Evolutionary conservation across 2,329 filamentous ascomycete species (phyloP), one percentile per base, ranked within the genome.

Genomic region (Aspergillus sp.): DNA sequence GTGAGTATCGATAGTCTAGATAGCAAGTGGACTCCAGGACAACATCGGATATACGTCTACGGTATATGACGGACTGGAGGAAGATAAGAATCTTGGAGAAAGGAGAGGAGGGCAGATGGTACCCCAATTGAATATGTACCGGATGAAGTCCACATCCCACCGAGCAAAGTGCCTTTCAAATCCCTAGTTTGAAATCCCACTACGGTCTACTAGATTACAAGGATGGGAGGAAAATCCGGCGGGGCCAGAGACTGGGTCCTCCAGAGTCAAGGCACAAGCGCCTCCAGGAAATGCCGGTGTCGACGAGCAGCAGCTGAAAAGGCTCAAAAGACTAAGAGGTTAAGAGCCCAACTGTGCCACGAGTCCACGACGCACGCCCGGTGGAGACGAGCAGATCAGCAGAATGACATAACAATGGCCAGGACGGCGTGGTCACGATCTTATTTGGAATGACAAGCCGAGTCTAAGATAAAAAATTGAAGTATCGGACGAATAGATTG

Each of bases 21-120:
- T 36, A 14, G 32, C 1, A 36, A 36, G 32, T 36, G 7, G 42
- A 18, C 45, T 47, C 45, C 45, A 47, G 45, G 16, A 14, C 9
- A 47, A 47, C 36, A n/a, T 16, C 36, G 6, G 36, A n/a, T 42
- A 42, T 42, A 42, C 36, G 36, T 14, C 36, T 42, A 42, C 36
- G 6, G 36, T 42, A 51, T 54, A 54, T 42, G 42, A 52, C 49
- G 56, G 32, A 22, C 49, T 57, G 60, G 58, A 60, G 60, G 60
- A 63, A 63, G 58, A 63, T 55, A 42, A 22, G 46, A 29, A 58
- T 62, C 60, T 54, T 62, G 55, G 55, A 54, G 52, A 58, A 32
- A 46, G 36, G 26, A 52, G 47, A 20, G 9, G 29, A 26, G 32
- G 14, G 3, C 51, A n/a, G 29, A 55, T 29, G 58, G 36, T 49